phyloP scores from a whole-genome alignment of 768 basidiomycete species.

The Panellus pusillus region DNA sequence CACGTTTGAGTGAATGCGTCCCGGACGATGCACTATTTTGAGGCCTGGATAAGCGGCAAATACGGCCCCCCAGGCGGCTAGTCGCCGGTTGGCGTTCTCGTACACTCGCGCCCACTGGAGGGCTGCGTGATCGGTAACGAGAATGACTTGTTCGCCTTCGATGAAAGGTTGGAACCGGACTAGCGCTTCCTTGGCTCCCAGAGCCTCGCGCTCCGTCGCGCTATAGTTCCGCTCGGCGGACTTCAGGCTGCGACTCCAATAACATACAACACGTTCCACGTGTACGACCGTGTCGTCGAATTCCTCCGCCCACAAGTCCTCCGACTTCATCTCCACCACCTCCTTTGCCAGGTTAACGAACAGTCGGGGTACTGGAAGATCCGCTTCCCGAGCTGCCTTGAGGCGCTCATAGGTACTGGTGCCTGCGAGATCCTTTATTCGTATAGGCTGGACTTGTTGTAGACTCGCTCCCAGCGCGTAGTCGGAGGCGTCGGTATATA shows the following conservation, averaged over 20 bases:
- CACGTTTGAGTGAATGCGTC: conserved; percentile 29
- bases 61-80: conserved; percentile 28
- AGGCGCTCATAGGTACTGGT: conserved; percentile 4
- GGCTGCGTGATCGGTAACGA: conserved; percentile 14
- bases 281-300: conserved; percentile 18
- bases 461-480: conserved; percentile 1
- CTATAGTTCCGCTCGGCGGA: no score
- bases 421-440: conserved; percentile 12
- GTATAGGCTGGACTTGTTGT: conserved; percentile 18
- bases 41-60: conserved; percentile 28
- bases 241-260: no score
- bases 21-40: no score
- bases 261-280: no score
- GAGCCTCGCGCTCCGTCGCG: no score
- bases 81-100: conserved; percentile 18
- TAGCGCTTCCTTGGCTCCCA: no score
- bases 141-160: no score
- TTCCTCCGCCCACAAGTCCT: conserved; percentile 13
- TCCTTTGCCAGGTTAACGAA: no score
- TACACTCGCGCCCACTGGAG: conserved; percentile 14
- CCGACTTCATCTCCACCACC: no score
- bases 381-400: conserved; percentile 2
- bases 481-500: no score
- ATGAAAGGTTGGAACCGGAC: no score
- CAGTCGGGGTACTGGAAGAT: conserved; percentile 1